These are phyloP conservation scores for Trypanosoma congolense DNA, from an alignment of 208 protist species.

Conservation along the genomic window DNA sequence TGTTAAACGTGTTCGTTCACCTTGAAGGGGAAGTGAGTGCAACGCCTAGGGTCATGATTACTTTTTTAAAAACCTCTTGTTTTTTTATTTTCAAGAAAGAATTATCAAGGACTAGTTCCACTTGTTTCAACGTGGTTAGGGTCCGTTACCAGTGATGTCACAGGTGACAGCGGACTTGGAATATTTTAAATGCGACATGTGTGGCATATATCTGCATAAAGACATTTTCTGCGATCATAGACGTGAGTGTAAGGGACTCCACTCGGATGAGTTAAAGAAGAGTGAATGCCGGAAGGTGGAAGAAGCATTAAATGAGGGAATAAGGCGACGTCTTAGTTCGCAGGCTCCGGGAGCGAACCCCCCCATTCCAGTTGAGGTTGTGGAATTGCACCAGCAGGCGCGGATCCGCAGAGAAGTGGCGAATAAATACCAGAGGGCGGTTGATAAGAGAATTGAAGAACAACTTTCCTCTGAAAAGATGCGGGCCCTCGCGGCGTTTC, in stretches of 20 bases:
- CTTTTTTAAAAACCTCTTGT: conserved; percentile 1
- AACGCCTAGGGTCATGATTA: no score
- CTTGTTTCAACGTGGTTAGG: conserved; percentile 2
- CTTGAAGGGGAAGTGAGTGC: no score
- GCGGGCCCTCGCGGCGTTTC: conserved; percentile 30
- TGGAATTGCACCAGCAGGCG: conserved; percentile 34
- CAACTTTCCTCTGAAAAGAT: conserved; percentile 29
- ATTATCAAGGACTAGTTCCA: background rate
- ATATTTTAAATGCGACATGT: conserved; percentile 81
- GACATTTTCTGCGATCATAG: conserved; percentile 76
- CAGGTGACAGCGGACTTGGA: conserved; percentile 59
- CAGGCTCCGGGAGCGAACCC: conserved; percentile 1
- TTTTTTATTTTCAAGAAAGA: conserved; percentile 3
- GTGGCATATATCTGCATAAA: conserved; percentile 58
- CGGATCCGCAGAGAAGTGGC: conserved; percentile 32
- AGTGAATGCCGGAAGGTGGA: conserved; percentile 33
- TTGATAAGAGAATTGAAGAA: conserved; percentile 29
- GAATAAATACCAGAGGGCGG: conserved; percentile 28
- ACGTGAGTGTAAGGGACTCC: conserved; percentile 56
- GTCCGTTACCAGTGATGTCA: conserved; percentile 28
- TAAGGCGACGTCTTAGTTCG: conserved; percentile 13
- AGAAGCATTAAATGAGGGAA: conserved; percentile 30
- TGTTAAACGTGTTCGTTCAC: no score
- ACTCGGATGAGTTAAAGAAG: conserved; percentile 46
- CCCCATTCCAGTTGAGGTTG: conserved; percentile 13